Percentiles rank a stretch among this genome's conserved stretches.
These are phyloP conservation scores for Claviceps monticola DNA, from an alignment of 2,329 filamentous ascomycete species.

Conservation along the genomic window DNA sequence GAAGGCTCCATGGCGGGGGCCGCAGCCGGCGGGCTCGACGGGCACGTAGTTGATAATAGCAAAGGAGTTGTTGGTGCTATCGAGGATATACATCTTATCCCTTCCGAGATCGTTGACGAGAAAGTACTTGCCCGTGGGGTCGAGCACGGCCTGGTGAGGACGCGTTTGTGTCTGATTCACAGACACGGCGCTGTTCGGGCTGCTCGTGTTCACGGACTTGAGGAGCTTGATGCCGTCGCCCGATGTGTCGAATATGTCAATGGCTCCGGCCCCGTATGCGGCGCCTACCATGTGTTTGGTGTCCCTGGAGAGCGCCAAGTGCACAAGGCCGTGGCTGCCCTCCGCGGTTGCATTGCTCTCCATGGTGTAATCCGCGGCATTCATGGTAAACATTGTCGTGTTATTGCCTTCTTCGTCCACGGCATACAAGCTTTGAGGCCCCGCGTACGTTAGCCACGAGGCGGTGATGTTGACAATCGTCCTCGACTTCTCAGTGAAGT, in stretches of 20 bases:
- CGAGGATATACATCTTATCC: slow-evolving; percentile 32
- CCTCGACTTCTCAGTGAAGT: slow-evolving; percentile 24
- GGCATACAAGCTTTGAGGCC: slow-evolving; percentile 28
- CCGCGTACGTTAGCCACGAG: slow-evolving; percentile 33
- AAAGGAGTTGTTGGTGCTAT: slow-evolving; percentile 27
- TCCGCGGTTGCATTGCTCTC: slow-evolving; percentile 12
- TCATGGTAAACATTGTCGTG: slow-evolving; percentile 26
- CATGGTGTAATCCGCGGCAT: slow-evolving; percentile 18
- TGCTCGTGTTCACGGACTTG: slow-evolving; percentile 23
- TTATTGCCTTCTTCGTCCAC: slow-evolving; percentile 31
- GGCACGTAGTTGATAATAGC: slow-evolving; percentile 20
- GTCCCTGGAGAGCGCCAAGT: slow-evolving; percentile 31
- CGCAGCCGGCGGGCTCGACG: slow-evolving; percentile 25
- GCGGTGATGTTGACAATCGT: slow-evolving; percentile 22
- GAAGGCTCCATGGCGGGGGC: slow-evolving; percentile 38
- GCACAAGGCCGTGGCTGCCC: slow-evolving; percentile 31
- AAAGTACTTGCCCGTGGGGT: slow-evolving; percentile 35
- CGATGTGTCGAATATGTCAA: slow-evolving; percentile 33
- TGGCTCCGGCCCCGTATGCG: slow-evolving; percentile 24
- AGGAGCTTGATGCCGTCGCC: slow-evolving; percentile 22
- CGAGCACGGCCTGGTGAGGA: slow-evolving; percentile 34
- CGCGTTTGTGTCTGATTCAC: slow-evolving; percentile 21
- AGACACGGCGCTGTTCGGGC: slow-evolving; percentile 18
- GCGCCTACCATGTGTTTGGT: slow-evolving; percentile 31
- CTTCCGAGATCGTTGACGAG: slow-evolving; percentile 35